Conservation (phyloP, 2,329 filamentous ascomycete genomes). For the Gliomastix tumulicola region DNA sequence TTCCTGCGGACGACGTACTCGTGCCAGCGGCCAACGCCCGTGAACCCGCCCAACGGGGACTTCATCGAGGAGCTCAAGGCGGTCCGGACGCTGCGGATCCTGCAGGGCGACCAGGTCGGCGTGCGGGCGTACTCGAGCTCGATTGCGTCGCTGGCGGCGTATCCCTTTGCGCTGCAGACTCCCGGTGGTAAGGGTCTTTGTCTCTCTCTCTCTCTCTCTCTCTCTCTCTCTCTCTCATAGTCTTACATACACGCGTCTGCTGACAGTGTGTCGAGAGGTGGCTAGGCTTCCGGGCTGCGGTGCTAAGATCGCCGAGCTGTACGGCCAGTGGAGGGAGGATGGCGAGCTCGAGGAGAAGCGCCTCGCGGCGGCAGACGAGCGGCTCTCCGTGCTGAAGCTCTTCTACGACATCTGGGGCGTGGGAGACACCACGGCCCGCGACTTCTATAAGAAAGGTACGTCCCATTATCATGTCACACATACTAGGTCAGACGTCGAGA, state of each 20-base stretch:
- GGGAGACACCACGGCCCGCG: conserved; percentile 68
- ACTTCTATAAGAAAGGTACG: conserved; percentile 64
- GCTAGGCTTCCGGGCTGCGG: conserved; percentile 70
- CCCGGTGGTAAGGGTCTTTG: conserved; percentile 35
- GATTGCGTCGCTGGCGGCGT: conserved; percentile 78
- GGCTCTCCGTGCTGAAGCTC: conserved; percentile 53
- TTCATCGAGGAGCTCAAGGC: conserved; percentile 72
- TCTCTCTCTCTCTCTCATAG: too few species aligned
- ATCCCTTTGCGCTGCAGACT: conserved; percentile 49
- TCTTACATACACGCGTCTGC: not conserved
- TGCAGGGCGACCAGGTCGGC: conserved; percentile 71
- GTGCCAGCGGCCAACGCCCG: conserved; percentile 71
- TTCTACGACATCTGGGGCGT: conserved; percentile 95
- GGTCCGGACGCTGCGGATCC: conserved; percentile 62
- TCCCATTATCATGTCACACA: not conserved
- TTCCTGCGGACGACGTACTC: conserved; percentile 60
- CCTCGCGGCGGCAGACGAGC: conserved; percentile 56
- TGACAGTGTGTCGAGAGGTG: conserved; percentile 28
- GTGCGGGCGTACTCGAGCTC: conserved; percentile 81
- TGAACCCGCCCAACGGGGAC: conserved; percentile 60
- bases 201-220: too few species aligned
- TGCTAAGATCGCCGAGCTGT: conserved; percentile 70
- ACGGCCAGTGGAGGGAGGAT: conserved; percentile 61
- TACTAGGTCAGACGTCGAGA: too few species aligned
- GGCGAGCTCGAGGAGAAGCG: conserved; percentile 57